These are phyloP conservation scores for Cryphonectria parasitica DNA, from an alignment of 2,329 filamentous ascomycete species.

Conservation along the genomic window DNA sequence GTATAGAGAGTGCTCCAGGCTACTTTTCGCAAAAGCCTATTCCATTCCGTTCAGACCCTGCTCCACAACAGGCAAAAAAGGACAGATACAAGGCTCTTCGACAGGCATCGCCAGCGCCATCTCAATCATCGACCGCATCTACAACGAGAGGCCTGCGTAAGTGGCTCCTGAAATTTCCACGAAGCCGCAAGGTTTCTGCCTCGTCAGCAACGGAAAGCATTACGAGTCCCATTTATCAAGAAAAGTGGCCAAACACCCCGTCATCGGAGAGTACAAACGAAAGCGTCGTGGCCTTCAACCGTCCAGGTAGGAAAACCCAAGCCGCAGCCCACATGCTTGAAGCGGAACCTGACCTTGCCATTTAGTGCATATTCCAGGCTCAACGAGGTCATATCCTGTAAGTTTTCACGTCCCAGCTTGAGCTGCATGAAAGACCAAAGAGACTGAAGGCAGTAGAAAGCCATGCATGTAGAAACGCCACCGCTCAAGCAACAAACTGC, in stretches of 20 bases:
- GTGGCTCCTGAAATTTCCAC: slow-evolving; percentile 19
- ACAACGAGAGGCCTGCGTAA: slow-evolving; percentile 12
- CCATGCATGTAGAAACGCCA: slow-evolving; percentile 11
- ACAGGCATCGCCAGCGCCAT: neutral
- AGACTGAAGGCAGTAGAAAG: slow-evolving; percentile 13
- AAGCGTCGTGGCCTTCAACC: neutral
- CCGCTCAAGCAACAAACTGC: slow-evolving; percentile 6
- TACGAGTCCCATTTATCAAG: neutral
- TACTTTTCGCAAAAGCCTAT: slow-evolving; percentile 22
- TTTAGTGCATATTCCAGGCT: slow-evolving; percentile 9
- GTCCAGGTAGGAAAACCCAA: slow-evolving; percentile 8
- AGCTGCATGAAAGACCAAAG: neutral
- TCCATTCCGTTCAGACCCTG: neutral
- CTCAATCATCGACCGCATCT: neutral
- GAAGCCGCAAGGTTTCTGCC: neutral
- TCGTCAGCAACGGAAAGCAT: neutral
- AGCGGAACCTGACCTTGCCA: neutral
- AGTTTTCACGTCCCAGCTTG: neutral
- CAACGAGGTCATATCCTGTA: slow-evolving; percentile 22
- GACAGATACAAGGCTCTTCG: neutral
- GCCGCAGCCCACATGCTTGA: neutral
- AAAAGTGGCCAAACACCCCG: neutral
- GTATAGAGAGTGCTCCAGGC: slow-evolving; percentile 1
- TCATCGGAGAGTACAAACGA: neutral
- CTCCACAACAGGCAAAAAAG: neutral